phyloP scores from a whole-genome alignment of 441 rosid species.

The Erodium moschatum region DNA sequence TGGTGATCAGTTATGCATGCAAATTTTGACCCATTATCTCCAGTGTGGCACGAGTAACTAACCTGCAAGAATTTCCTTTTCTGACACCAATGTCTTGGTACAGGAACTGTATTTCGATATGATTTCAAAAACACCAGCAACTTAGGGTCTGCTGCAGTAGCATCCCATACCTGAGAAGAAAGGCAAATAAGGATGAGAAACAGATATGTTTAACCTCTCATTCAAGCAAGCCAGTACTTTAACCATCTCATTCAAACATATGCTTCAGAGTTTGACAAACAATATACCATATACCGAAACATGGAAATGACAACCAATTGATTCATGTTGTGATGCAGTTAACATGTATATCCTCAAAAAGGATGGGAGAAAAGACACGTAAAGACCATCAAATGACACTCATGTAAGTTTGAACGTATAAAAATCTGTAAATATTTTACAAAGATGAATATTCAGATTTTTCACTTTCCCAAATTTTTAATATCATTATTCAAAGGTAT shows the following conservation, averaged over 20 bases:
- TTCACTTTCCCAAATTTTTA: too few relatives aligned
- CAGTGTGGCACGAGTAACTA: conserved; percentile 30
- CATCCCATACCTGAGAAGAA: conserved; percentile 83
- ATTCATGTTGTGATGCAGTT: neutral
- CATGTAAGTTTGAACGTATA: too few relatives aligned
- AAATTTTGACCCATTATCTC: conserved; percentile 22
- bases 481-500: too few relatives aligned
- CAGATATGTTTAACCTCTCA: neutral
- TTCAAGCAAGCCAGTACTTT: neutral
- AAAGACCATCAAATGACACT: too few relatives aligned
- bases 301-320: neutral
- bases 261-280: neutral
- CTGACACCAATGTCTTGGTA: conserved; percentile 99
- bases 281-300: neutral
- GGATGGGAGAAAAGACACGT: too few relatives aligned
- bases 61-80: conserved; percentile 98
- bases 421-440: too few relatives aligned
- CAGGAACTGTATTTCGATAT: conserved; percentile 88
- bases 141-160: conserved; percentile 92
- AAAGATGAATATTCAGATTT: too few relatives aligned
- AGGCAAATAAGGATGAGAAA: neutral
- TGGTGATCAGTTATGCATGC: conserved; percentile 44
- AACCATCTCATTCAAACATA: neutral
- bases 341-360: too few relatives aligned
- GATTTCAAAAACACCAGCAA: conserved; percentile 86